Conservation (phyloP, 768 basidiomycete species). For the Obba rivulosa region DNA sequence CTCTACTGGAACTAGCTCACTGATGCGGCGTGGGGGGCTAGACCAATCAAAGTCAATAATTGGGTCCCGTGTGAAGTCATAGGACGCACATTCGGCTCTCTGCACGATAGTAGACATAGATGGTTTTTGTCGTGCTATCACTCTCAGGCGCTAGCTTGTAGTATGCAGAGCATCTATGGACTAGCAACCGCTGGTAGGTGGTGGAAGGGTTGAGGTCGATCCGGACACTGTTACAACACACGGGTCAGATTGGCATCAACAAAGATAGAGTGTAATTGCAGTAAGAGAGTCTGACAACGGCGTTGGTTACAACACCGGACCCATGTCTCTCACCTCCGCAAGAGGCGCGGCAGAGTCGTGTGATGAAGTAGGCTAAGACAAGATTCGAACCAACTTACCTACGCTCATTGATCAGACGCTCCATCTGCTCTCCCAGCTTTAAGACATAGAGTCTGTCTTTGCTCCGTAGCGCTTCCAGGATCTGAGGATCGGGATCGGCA, state of each 20-base stretch:
- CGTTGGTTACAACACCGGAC: background rate
- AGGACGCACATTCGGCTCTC: constrained; percentile 74
- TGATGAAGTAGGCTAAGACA: constrained; percentile 7
- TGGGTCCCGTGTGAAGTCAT: constrained; percentile 9
- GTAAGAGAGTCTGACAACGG: background rate
- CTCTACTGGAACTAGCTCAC: constrained; percentile 76
- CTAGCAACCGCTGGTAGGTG: constrained; percentile 79
- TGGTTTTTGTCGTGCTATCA: constrained; percentile 58
- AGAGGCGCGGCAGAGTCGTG: constrained; percentile 7
- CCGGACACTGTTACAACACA: constrained; percentile 39
- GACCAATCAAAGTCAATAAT: constrained; percentile 5
- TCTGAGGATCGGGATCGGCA: constrained; percentile 67
- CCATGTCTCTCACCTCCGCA: background rate
- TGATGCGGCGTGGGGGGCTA: constrained; percentile 66
- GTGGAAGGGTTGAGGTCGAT: constrained; percentile 66
- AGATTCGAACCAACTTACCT: constrained; percentile 42
- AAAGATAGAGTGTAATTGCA: background rate
- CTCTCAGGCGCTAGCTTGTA: constrained; percentile 71
- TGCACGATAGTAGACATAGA: constrained; percentile 46
- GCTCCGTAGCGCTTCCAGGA: constrained; percentile 76
- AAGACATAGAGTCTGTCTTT: constrained; percentile 86
- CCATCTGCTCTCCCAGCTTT: constrained; percentile 85
- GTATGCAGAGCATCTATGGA: constrained; percentile 81
- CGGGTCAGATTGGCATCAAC: background rate
- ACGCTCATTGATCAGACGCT: constrained; percentile 69